Base-by-base conservation (phyloP, 2,329 filamentous ascomycete genomes). In the Beauveria brongniartii region DNA sequence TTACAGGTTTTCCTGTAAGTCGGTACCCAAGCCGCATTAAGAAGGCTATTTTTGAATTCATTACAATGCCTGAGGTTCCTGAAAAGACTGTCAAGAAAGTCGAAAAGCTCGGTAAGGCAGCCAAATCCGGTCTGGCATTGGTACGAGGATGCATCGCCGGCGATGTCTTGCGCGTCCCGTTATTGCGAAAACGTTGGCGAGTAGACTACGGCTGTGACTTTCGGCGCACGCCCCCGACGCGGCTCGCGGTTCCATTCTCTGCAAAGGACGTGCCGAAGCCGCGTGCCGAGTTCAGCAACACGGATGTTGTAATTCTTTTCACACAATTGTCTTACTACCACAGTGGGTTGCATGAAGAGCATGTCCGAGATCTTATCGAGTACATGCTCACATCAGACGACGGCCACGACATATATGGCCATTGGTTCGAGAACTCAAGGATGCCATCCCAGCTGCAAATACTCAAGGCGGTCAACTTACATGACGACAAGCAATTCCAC, bases 141-240 rank as follows among this genome's bases (percentile, higher is more conserved):
- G 66, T 87, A 0, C 74, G 82, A 26, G 80, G 87, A 0, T 73
- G 90, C 0, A 69, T 90, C 9, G 80, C 82, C 0, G 70, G 75
- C 0, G 80, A 83, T 0, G 73, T 89, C 0, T 65, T 90, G 0
- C 65, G 65, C 0, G 87, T 86, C 61, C 74, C 73, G 0, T 71
- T 89, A 0, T 69, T 72, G 0, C 70, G 80, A 16, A 89, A 89
- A 65, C 74, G 86, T 1, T 90, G 83, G 82, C 72, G 81, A 3
- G 86, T 90, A 0, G 80, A 88, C 59, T 90, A 86, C 62, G 86
- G 87, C 0, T 73, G 82, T 0, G 79, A 84, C 65, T 62, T 66
- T 0, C 66, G 63, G 0, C 69, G 82, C 2, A 64, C 65, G 0
- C 79, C 77, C 0, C 53, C 61, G 1, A 82, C 78, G 0, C 73